Evolutionary conservation across 2,329 filamentous ascomycete species (phyloP), one percentile per base, ranked within the genome.

Genomic region (Reticulascus tulasneorum): DNA sequence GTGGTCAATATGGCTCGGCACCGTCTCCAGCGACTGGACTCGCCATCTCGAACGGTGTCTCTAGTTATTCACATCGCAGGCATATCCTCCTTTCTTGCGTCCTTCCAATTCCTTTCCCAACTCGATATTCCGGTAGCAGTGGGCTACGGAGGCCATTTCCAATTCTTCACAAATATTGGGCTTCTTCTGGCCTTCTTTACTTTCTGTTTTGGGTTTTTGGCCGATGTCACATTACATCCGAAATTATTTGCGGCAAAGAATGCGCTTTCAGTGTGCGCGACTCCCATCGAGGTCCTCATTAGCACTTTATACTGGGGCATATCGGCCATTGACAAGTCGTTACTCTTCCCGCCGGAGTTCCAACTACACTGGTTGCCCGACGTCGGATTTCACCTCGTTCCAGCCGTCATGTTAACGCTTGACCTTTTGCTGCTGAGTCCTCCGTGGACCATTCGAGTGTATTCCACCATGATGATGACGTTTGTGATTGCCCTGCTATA

Each of bases 101-200:
- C 66, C 33, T 80, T 77, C 53, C 56, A 64, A 40, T 77, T 73
- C 47, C 60, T 80, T 3, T 48, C 55, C 12, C 45, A 50, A 10
- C 75, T 68, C 58, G 71, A 75, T 3, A 72, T 66, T 9, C 59
- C 66, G 33, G 70, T 80, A 28, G 72, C 73, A 33, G 62, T 67
- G 1, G 69, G 77, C 2, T 85, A 82, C 49, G 84, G 84, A 38
- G 73, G 82, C 62, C 74, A 84, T 52, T 75, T 80, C 44, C 80
- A 86, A 56, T 86, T 84, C 51, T 70, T 89, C 21, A 89, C 84
- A 46, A 87, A 87, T 52, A 73, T 88, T 39, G 84, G 82, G 18
- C 71, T 88, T 27, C 64, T 70, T 2, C 62, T 84, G 17, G 72
- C 82, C 1, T 68, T 76, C 9, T 47, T 70, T 29, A 82, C 79